A percentile compares a stretch with the other conserved stretches of the same genome.
Evolutionary conservation across 352 stramenopile species (phyloP).

Genomic region (Globisporangium sylvaticum): DNA sequence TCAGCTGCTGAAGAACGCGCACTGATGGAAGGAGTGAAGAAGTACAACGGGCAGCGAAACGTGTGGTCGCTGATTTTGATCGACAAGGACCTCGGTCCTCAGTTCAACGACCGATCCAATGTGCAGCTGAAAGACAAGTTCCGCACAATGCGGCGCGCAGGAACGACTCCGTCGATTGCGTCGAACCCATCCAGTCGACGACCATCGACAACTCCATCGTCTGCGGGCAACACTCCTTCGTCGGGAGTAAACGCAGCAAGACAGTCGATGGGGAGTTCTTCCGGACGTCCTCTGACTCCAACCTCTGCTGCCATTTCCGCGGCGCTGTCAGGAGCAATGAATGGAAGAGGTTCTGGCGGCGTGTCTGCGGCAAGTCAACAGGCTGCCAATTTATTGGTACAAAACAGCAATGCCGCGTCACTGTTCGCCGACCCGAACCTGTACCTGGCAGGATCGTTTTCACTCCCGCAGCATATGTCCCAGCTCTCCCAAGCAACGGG

Average conservation of each 20-base stretch:
- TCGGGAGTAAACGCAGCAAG: slow-evolving; percentile 1
- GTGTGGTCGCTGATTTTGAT: slow-evolving; percentile 83
- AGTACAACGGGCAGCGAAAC: slow-evolving; percentile 81
- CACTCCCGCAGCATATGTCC: slow-evolving; percentile 45
- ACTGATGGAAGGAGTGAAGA: slow-evolving; percentile 86
- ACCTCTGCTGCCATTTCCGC: slow-evolving; percentile 30
- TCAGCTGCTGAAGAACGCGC: slow-evolving; percentile 67
- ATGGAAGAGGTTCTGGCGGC: slow-evolving; percentile 21
- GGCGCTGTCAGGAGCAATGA: slow-evolving; percentile 28
- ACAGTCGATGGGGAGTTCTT: slow-evolving; percentile 12
- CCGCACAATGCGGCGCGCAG: slow-evolving; percentile 68
- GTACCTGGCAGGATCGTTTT: slow-evolving; percentile 60
- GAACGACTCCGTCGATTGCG: slow-evolving; percentile 35
- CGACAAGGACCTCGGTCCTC: slow-evolving; percentile 69
- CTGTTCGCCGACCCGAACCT: slow-evolving; percentile 63
- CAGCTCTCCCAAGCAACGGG: slow-evolving; percentile 26
- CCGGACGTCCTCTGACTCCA: slow-evolving; percentile 21
- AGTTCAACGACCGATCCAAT: slow-evolving; percentile 82
- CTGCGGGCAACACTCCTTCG: slow-evolving; percentile 6
- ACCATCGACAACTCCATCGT: slow-evolving; percentile 22
- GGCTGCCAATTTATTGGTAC: slow-evolving; percentile 45
- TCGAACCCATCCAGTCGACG: slow-evolving; percentile 44
- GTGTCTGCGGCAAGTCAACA: slow-evolving; percentile 47
- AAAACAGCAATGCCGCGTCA: slow-evolving; percentile 45
- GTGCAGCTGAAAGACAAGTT: slow-evolving; percentile 87